Evolutionary conservation across 306 rosid species (phyloP).

Genomic region (Hippophae tibetana): DNA sequence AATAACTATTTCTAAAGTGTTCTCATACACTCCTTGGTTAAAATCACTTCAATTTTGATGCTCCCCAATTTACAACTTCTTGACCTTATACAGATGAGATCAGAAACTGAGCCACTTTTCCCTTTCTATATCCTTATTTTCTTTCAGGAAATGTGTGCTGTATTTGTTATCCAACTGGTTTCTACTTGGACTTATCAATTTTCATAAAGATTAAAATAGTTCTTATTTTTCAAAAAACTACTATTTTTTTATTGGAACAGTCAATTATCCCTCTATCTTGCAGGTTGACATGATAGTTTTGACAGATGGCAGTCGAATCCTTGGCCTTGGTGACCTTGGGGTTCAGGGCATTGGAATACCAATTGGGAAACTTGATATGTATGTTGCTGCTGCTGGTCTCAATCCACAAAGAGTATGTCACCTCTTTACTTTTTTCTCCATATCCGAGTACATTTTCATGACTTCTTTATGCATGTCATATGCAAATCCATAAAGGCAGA

Average conservation of each 20-base stretch:
- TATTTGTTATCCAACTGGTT: not conserved
- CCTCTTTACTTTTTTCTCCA: conserved; percentile 1
- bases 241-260: conserved; percentile 1
- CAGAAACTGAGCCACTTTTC: not conserved
- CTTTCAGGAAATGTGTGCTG: not conserved
- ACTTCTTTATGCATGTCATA: not conserved
- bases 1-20: not conserved
- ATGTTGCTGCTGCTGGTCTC: conserved; percentile 98
- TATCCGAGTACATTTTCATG: too few relatives aligned
- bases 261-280: conserved; percentile 25
- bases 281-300: conserved; percentile 99
- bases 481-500: not conserved
- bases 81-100: not conserved
- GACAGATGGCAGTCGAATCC: conserved; percentile 99
- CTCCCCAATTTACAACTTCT: not conserved
- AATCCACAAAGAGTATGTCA: conserved; percentile 83
- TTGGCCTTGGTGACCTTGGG: conserved; percentile 98
- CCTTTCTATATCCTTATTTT: not conserved
- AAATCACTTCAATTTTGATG: not conserved
- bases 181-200: not conserved
- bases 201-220: not conserved
- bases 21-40: not conserved
- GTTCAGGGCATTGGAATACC: conserved; percentile 99
- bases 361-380: conserved; percentile 94
- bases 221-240: not conserved